These are phyloP conservation scores for Spizellomyces sp. DNA, from an alignment of 192 early-diverging fungal genomes.

Conservation along the genomic window DNA sequence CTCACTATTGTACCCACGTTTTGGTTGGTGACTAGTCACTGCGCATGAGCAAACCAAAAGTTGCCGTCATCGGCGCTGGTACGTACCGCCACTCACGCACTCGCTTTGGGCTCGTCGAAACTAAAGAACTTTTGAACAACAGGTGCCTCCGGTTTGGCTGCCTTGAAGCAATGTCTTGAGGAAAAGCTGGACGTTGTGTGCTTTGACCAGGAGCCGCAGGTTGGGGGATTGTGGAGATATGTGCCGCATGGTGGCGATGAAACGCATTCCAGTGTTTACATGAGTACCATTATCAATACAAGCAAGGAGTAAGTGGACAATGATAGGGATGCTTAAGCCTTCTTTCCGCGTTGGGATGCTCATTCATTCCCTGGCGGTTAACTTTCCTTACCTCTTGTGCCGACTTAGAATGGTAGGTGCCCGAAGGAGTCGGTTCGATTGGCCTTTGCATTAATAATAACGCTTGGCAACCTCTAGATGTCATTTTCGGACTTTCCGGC, in stretches of 20 bases:
- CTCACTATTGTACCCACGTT: too few relatives aligned
- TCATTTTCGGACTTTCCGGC: conserved; percentile 63
- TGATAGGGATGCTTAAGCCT: not conserved
- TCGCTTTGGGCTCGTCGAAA: not conserved
- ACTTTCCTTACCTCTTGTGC: not conserved
- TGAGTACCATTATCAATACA: conserved; percentile 58
- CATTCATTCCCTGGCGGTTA: not conserved
- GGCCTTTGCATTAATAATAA: not conserved
- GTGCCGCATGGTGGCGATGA: conserved; percentile 41
- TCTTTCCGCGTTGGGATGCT: not conserved
- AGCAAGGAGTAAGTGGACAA: conserved; percentile 45
- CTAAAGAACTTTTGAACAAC: not conserved
- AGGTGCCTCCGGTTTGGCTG: conserved; percentile 56
- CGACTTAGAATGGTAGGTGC: not conserved
- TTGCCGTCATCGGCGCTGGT: conserved; percentile 30
- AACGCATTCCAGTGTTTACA: conserved; percentile 58
- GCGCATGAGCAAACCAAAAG: conserved; percentile 9
- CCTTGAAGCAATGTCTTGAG: conserved; percentile 59
- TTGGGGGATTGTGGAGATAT: conserved; percentile 64
- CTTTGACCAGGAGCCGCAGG: conserved; percentile 55
- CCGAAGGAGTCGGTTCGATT: not conserved
- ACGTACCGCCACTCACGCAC: not conserved
- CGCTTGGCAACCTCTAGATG: conserved; percentile 15
- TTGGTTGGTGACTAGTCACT: too few relatives aligned
- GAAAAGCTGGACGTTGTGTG: conserved; percentile 53